These are phyloP conservation scores for Psidium friedrichsthalianum DNA, from an alignment of 345 rosid species.

Conservation along the genomic window DNA sequence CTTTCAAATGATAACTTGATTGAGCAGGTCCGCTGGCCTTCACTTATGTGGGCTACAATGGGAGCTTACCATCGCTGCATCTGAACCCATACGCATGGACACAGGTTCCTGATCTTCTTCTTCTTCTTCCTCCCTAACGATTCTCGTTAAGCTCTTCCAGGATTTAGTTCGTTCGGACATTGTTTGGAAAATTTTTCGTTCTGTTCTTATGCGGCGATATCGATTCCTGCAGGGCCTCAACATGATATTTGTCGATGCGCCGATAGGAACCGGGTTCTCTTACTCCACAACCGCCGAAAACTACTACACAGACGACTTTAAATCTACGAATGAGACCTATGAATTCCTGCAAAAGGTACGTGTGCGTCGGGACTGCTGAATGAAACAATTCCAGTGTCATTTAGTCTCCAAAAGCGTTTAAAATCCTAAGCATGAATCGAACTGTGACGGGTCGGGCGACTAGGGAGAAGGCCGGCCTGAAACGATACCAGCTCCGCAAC, in stretches of 20 bases:
- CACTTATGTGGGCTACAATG: conserved; percentile 6
- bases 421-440: background rate
- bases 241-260: conserved; percentile 21
- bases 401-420: background rate
- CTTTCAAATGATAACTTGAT: background rate
- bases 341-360: conserved; percentile 16
- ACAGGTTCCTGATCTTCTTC: background rate
- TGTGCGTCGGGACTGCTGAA: background rate
- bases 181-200: background rate
- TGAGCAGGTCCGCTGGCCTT: conserved; percentile 20
- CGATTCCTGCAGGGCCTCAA: conserved; percentile 2
- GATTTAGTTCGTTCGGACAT: background rate
- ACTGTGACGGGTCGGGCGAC: background rate
- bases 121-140: background rate
- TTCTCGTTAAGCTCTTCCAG: background rate
- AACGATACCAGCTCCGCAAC: background rate
- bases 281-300: conserved; percentile 16
- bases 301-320: conserved; percentile 7
- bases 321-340: conserved; percentile 1
- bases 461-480: background rate
- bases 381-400: background rate
- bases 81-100: conserved; percentile 21
- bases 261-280: conserved; percentile 22
- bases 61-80: conserved; percentile 10
- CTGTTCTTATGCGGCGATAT: background rate